Conservation (phyloP, 176 grass and related monocot genomes). For the Themeda triandra region DNA sequence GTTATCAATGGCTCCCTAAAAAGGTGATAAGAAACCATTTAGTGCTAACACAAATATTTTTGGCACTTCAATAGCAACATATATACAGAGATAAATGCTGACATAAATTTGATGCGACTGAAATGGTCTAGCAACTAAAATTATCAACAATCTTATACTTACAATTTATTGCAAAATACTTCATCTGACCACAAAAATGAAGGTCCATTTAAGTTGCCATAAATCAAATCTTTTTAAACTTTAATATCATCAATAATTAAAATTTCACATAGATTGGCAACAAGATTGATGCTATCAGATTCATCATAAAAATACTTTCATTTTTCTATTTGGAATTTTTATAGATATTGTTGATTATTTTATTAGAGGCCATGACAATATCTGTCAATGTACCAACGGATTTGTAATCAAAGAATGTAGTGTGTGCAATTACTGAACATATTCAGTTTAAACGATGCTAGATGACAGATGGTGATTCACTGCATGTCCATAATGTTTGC, state of each 20-base stretch:
- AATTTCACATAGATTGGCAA: neutral
- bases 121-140: neutral
- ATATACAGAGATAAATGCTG: too few species aligned
- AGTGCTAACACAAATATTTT: slow-evolving; percentile 24
- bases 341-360: neutral
- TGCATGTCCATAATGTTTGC: neutral
- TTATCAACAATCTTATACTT: neutral
- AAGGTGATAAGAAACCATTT: too few species aligned
- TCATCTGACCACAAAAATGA: neutral
- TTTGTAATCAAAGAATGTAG: neutral
- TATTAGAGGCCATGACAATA: neutral
- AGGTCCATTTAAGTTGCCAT: neutral
- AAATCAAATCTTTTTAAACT: neutral
- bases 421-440: neutral
- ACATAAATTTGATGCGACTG: neutral
- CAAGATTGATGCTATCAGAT: neutral
- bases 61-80: neutral
- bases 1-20: slow-evolving; percentile 87
- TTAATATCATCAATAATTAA: neutral
- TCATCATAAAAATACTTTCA: neutral
- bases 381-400: neutral
- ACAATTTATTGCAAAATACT: neutral
- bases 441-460: neutral
- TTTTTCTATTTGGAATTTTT: neutral
- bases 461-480: neutral